These are phyloP conservation scores for Salvia sclarea DNA, from an alignment of 305 asterid species.

Conservation along the genomic window DNA sequence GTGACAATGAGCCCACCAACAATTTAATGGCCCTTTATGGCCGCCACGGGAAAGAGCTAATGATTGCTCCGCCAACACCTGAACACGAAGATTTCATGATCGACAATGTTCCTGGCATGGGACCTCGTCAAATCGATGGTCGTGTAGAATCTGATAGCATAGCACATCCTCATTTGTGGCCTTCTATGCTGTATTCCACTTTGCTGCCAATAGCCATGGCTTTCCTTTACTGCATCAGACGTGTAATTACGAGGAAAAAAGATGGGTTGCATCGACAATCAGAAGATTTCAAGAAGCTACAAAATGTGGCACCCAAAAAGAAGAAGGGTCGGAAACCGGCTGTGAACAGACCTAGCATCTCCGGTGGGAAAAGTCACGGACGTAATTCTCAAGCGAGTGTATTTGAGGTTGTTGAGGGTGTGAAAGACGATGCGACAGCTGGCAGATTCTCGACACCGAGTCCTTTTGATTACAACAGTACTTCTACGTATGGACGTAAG, in stretches of 20 bases:
- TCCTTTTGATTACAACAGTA: slow-evolving; percentile 27
- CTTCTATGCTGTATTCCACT: slow-evolving; percentile 36
- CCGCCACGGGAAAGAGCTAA: slow-evolving; percentile 35
- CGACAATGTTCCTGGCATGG: slow-evolving; percentile 43
- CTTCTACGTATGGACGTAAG: slow-evolving; percentile 48
- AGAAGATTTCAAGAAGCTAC: slow-evolving; percentile 48
- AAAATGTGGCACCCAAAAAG: slow-evolving; percentile 48
- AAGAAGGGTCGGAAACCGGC: slow-evolving; percentile 63
- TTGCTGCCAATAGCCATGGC: slow-evolving; percentile 42
- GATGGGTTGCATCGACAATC: slow-evolving; percentile 33
- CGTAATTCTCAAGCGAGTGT: slow-evolving; percentile 26
- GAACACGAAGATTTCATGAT: slow-evolving; percentile 33
- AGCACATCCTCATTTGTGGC: slow-evolving; percentile 43
- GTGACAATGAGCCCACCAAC: slow-evolving; percentile 31
- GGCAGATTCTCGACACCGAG: slow-evolving; percentile 31
- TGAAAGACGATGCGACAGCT: slow-evolving; percentile 31
- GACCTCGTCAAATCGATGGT: slow-evolving; percentile 30
- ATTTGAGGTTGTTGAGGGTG: slow-evolving; percentile 24
- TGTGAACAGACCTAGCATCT: slow-evolving; percentile 37
- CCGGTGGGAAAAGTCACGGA: slow-evolving; percentile 36
- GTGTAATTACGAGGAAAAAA: slow-evolving; percentile 25
- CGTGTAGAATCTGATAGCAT: slow-evolving; percentile 33
- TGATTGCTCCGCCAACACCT: slow-evolving; percentile 50
- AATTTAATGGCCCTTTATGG: slow-evolving; percentile 36
- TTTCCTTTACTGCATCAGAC: slow-evolving; percentile 32